Evolutionary conservation across 1,139 yeast species (phyloP).

Genomic region (Pichia sp.): DNA sequence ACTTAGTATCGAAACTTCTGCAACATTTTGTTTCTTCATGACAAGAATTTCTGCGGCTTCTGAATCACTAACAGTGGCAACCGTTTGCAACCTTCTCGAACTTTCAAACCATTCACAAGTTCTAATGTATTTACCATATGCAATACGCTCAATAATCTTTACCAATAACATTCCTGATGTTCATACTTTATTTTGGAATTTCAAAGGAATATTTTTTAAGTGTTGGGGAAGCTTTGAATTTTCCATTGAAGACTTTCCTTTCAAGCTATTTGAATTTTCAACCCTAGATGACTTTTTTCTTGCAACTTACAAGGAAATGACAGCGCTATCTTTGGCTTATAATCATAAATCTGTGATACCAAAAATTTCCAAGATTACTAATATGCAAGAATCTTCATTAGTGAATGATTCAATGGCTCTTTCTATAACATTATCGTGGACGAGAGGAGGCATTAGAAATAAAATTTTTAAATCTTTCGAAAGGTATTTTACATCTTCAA

Average conservation of each 20-base stretch:
- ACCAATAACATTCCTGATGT: conserved; percentile 21
- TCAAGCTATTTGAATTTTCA: conserved; percentile 34
- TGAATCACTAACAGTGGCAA: conserved; percentile 32
- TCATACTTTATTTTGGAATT: conserved; percentile 31
- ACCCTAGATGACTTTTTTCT: conserved; percentile 31
- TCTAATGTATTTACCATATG: conserved; percentile 31
- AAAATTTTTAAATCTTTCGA: conserved; percentile 16
- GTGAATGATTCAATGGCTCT: conserved; percentile 28
- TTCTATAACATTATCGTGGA: conserved; percentile 25
- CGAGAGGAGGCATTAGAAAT: conserved; percentile 16
- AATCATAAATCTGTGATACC: conserved; percentile 18
- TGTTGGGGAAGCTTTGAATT: conserved; percentile 40
- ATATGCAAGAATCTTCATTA: conserved; percentile 11
- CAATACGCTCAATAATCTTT: conserved; percentile 30
- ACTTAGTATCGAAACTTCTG: conserved; percentile 37
- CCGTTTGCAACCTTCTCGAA: conserved; percentile 42
- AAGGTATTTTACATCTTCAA: conserved; percentile 7
- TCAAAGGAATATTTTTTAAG: conserved; percentile 30
- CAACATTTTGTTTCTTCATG: conserved; percentile 39
- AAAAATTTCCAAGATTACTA: conserved; percentile 13
- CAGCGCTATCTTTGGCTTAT: conserved; percentile 36
- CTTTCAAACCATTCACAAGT: conserved; percentile 36
- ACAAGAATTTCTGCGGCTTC: conserved; percentile 33
- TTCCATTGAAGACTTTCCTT: conserved; percentile 39
- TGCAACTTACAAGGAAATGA: conserved; percentile 35